These are phyloP conservation scores for Ganoderma multipileum DNA, from an alignment of 1,284 basidiomycete genomes.

Conservation along the genomic window DNA sequence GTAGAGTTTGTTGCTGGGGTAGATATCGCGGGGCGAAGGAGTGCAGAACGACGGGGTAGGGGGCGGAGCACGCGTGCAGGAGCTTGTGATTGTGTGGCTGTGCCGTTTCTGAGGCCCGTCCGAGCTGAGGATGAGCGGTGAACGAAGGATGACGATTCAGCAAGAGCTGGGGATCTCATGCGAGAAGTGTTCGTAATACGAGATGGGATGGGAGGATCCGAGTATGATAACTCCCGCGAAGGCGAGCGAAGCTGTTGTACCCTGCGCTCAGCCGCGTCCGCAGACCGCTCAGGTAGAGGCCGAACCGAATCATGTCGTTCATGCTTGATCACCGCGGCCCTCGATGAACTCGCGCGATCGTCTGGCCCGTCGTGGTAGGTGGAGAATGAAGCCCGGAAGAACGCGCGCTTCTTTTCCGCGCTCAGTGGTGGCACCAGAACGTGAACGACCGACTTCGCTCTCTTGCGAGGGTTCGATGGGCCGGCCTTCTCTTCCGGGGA, in stretches of 20 bases:
- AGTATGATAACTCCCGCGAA: not conserved
- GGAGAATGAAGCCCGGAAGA: not conserved
- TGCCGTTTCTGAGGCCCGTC: not conserved
- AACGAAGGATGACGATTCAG: not conserved
- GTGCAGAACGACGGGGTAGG: not conserved
- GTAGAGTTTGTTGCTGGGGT: not conserved
- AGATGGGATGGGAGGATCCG: not conserved
- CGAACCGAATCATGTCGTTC: not conserved
- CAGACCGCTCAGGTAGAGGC: not conserved
- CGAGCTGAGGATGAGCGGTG: not conserved
- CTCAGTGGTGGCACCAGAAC: not conserved
- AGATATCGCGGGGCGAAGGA: not conserved
- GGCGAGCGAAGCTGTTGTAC: not conserved
- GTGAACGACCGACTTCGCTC: not conserved
- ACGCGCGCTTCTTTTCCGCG: not conserved
- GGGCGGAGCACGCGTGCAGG: not conserved
- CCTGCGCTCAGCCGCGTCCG: not conserved
- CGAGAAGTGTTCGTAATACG: not conserved
- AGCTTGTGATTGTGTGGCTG: not conserved
- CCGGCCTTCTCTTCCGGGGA: not conserved
- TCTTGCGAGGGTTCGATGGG: not conserved
- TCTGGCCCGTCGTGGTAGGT: not conserved
- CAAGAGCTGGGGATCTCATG: not conserved
- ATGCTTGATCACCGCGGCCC: not conserved
- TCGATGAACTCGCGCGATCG: not conserved